Evolutionary conservation across 306 rosid species (phyloP), one percentile per base, ranked within the genome.

Genomic region (Bauhinia variegata): DNA sequence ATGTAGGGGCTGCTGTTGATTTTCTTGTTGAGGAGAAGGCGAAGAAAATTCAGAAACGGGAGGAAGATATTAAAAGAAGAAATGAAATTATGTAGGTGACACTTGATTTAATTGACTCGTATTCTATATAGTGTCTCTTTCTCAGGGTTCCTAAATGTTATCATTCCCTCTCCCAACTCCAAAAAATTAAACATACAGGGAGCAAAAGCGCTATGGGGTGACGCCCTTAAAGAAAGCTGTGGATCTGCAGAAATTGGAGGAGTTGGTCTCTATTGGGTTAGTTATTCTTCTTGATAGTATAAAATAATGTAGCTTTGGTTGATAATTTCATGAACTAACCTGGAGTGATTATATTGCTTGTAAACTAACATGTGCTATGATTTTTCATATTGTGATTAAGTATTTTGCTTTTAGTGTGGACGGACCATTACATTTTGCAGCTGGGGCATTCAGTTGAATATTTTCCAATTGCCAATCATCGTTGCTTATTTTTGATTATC

Each of bases 181-280:
- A 43, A 49, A 50, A 38, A 50, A 44, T 17, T 23, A 65, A 65
- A 48, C 69, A 73, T 53, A 67, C 86, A 92, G 96, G 91, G 95
- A 89, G 80, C 93, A 84, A 83, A 89, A 86, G 81, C 62, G 23
- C 18, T 93, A 86, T 75, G 98, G 98, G 33, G 51, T 71, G 72
- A 86, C 98, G 6, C 82, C 93, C 15, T 74, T 50, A 37, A 86
- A 89, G 84, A 89, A 88, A 76, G 88, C 96, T 15, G 98, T 89
- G 65, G 93, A 92, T 84, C 66, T 89, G 7, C 80, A 84, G 73
- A 87, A 76, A 70, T 69, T 89, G 77, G 80, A 82, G 42, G 87
- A 87, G 65, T 70, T 93, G 87, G 85, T 80, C 70, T 81, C 89
- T 46, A 55, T 93, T 36, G 98, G 93, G 96, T 92, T 74, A 60